Evolutionary conservation across 192 early-diverging fungal species (phyloP).

Genomic region (Podila verticillata): DNA sequence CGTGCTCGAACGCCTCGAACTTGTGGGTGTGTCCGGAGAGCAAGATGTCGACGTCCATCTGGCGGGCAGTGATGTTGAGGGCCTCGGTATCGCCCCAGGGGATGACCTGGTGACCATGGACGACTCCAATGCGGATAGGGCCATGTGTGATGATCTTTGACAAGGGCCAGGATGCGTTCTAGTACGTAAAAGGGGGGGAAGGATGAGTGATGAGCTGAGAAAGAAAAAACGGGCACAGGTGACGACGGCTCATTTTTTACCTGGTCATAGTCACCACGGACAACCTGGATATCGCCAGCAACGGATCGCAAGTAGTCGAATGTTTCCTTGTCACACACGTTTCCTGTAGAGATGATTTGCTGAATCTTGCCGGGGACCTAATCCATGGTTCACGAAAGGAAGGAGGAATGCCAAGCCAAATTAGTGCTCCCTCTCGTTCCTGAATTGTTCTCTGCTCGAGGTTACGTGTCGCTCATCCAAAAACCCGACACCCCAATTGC

Average conservation of each 20-base stretch:
- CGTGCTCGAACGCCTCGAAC: conserved; percentile 92
- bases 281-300: conserved; percentile 76
- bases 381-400: neutral
- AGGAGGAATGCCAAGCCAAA: neutral
- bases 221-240: too few species aligned
- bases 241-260: conserved; percentile 27
- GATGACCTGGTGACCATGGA: conserved; percentile 90
- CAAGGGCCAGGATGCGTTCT: conserved; percentile 65
- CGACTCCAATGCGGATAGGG: conserved; percentile 73
- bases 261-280: conserved; percentile 89
- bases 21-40: conserved; percentile 89
- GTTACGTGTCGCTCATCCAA: too few species aligned
- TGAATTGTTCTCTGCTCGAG: too few species aligned
- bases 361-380: conserved; percentile 95
- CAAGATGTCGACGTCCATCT: conserved; percentile 93
- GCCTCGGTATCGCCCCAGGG: conserved; percentile 82
- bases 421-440: neutral
- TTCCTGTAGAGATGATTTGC: conserved; percentile 94
- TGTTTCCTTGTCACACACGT: conserved; percentile 83
- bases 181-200: neutral
- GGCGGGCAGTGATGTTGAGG: conserved; percentile 79
- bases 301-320: conserved; percentile 90
- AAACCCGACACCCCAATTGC: too few species aligned
- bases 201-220: neutral
- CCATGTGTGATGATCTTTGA: conserved; percentile 75